phyloP scores from a whole-genome alignment of 2,329 filamentous ascomycete species.

The Fusarium illudens region DNA sequence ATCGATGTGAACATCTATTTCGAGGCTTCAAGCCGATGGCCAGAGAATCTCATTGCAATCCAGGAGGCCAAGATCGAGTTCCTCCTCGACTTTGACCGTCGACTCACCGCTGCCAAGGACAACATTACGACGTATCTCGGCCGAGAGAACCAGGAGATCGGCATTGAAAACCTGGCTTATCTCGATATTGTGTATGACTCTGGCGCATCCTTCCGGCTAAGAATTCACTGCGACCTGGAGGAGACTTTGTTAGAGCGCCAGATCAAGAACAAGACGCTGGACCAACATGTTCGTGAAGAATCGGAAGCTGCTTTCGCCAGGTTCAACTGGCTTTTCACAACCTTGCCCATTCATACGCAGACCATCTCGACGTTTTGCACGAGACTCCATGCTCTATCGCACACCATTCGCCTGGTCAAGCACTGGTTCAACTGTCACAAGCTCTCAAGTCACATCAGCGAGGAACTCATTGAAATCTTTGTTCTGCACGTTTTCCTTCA shows the following conservation, averaged over 20 bases:
- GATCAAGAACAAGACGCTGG: conserved; percentile 75
- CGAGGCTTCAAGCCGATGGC: conserved; percentile 92
- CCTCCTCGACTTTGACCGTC: conserved; percentile 76
- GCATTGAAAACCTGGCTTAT: conserved; percentile 79
- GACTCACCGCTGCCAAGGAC: conserved; percentile 69
- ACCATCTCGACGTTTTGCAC: conserved; percentile 82
- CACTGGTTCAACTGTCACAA: conserved; percentile 89
- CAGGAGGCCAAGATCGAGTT: conserved; percentile 96
- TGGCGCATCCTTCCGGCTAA: conserved; percentile 80
- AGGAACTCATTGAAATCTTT: conserved; percentile 86
- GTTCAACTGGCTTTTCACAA: conserved; percentile 76
- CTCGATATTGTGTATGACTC: conserved; percentile 80
- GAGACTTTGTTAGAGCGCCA: conserved; percentile 81
- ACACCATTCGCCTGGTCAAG: conserved; percentile 85
- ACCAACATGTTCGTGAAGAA: conserved; percentile 72
- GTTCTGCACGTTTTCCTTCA: conserved; percentile 80
- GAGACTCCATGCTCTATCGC: conserved; percentile 79
- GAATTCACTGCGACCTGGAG: conserved; percentile 90
- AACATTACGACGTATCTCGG: conserved; percentile 75
- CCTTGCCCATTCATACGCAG: conserved; percentile 81
- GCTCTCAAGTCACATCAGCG: conserved; percentile 76
- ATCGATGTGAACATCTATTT: conserved; percentile 89
- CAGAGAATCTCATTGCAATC: conserved; percentile 88
- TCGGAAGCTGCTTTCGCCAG: conserved; percentile 73
- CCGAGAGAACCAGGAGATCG: conserved; percentile 76